Base-by-base conservation (phyloP, 2,329 filamentous ascomycete species). In the Penicillium rolfsii region DNA sequence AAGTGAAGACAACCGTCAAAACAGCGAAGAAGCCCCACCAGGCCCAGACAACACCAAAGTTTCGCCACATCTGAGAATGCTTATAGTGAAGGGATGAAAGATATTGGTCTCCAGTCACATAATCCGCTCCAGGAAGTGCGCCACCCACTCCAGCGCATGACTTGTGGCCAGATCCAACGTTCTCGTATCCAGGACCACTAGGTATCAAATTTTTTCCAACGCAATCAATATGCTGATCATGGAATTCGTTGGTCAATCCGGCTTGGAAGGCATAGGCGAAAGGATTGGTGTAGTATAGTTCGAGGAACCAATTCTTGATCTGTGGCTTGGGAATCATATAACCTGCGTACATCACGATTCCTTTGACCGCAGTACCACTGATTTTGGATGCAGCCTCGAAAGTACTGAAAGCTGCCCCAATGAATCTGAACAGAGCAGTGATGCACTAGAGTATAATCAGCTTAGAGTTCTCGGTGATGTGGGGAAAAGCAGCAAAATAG, bases 41-140 rank as follows among this genome's bases (percentile, higher is more conserved):
- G 0, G 82, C 86, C 81, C 85, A 87, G 49, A 88, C 67, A 55
- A 87, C 86, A 9, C 85, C 85, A 58, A 87, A 83, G 69, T 88
- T 87, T 9, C 85, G 76, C 85, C 85, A 87, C 1, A 87, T 61
- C 41, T 87, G 80, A 0, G 67, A 67, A 55, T 83, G 75, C 19
- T 75, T 77, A 71, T 86, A 88, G 0, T 83, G 84, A 0, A 90
- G 75, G 1, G 81, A 83, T 0, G 67, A 68, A 0, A 89, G 74
- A 57, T 89, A 89, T 5, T 83, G 73, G 19, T 87, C 85, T 0
- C 87, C 87, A 9, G 75, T 81, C 1, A 89, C 76, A 9, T 69
- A 79, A 0, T 77, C 79, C 19, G 79, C 70, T 0, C 86, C 86
- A 1, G 73, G 73, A 0, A 70, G 63, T 0, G 84, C 85, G 24